Conservation (phyloP, 768 basidiomycete genomes). For the Tylopilus plumbeoviolaceoides region DNA sequence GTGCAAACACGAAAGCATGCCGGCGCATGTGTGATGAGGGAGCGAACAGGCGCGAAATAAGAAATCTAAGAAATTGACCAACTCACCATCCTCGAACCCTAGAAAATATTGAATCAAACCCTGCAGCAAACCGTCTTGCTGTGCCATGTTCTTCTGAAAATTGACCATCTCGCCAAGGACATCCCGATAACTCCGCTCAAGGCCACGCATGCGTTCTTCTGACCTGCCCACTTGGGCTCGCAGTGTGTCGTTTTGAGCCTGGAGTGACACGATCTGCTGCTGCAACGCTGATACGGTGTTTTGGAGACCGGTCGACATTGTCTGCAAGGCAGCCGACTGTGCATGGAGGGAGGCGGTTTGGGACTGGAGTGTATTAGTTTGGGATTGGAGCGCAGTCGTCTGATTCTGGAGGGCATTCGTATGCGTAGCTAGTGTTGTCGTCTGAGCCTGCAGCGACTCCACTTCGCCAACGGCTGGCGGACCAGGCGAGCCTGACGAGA, state of each 20-base stretch:
- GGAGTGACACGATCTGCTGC: slow-evolving; percentile 28
- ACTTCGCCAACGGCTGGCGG: slow-evolving; percentile 21
- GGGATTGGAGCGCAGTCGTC: slow-evolving; percentile 26
- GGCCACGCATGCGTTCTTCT: slow-evolving; percentile 50
- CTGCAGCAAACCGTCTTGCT: slow-evolving; percentile 83
- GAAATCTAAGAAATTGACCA: slow-evolving; percentile 1
- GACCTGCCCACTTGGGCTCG: slow-evolving; percentile 32
- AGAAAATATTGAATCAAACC: slow-evolving; percentile 78
- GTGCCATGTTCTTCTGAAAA: slow-evolving; percentile 71
- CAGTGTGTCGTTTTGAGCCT: slow-evolving; percentile 30
- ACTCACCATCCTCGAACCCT: slow-evolving; percentile 59
- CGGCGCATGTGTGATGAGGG: not conserved
- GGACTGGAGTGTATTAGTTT: slow-evolving; percentile 24
- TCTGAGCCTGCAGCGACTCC: slow-evolving; percentile 27
- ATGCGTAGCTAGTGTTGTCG: slow-evolving; percentile 29
- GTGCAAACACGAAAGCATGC: not conserved
- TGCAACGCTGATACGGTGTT: slow-evolving; percentile 23
- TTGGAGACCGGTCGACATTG: slow-evolving; percentile 27
- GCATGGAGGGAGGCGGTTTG: slow-evolving; percentile 33
- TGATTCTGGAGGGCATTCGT: slow-evolving; percentile 28
- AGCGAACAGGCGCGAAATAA: not conserved
- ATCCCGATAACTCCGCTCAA: slow-evolving; percentile 63
- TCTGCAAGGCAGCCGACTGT: slow-evolving; percentile 32
- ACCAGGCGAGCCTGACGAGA: slow-evolving; percentile 27
- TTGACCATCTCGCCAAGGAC: slow-evolving; percentile 69